Evolutionary conservation across 2,329 filamentous ascomycete species (phyloP).

Genomic region (Biscogniauxia sp.): DNA sequence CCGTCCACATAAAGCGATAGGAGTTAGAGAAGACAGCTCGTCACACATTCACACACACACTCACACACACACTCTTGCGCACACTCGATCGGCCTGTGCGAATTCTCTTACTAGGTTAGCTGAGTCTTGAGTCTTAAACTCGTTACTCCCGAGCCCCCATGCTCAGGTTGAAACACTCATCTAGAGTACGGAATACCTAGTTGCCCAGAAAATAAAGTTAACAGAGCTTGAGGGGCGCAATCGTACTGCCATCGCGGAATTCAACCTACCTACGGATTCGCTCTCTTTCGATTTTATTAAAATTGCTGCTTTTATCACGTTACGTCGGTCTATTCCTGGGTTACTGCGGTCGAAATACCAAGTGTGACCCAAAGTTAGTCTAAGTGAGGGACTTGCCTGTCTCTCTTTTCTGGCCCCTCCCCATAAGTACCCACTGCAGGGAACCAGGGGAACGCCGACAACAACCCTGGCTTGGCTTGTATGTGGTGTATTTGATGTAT

Average conservation of each 20-base stretch:
- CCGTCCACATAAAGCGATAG: not conserved
- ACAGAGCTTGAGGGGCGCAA: not conserved
- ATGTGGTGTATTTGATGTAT: not conserved
- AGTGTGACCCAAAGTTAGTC: not conserved
- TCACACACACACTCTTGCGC: not conserved
- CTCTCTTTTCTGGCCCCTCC: not conserved
- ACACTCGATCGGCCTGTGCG: constrained; percentile 7
- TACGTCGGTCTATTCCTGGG: not conserved
- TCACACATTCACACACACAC: no score
- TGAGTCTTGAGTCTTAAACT: not conserved
- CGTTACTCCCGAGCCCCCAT: constrained; percentile 18
- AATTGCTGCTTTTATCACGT: not conserved
- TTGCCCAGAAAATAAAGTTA: constrained; percentile 3
- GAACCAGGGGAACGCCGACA: constrained; percentile 5
- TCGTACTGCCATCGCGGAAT: constrained; percentile 9
- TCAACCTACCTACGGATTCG: constrained; percentile 4
- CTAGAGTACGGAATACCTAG: no score
- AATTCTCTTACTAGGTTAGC: constrained; percentile 1
- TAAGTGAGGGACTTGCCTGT: not conserved
- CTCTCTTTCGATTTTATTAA: not conserved
- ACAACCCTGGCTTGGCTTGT: not conserved
- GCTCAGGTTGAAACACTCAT: constrained; percentile 26
- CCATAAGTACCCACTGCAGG: not conserved
- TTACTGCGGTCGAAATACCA: not conserved
- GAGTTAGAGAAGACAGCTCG: not conserved